These are phyloP conservation scores for Zygosaccharomyces lentus DNA, from an alignment of 805 yeast species.

Conservation along the genomic window DNA sequence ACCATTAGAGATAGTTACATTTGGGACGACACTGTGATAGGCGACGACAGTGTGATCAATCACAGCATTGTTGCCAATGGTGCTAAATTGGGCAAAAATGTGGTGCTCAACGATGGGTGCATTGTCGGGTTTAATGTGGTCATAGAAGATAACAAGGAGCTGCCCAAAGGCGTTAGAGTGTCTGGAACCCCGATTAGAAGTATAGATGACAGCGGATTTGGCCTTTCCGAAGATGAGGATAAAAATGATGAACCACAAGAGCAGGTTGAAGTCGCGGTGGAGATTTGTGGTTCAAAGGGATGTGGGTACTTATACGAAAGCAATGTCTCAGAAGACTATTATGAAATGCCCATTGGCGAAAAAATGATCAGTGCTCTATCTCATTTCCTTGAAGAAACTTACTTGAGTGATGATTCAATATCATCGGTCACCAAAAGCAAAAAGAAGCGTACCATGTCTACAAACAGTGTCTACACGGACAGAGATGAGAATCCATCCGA, in stretches of 20 bases:
- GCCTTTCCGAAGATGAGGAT: conserved; percentile 31
- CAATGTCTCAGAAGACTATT: conserved; percentile 34
- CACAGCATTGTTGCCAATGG: conserved; percentile 69
- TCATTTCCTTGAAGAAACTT: conserved; percentile 45
- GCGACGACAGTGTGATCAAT: conserved; percentile 54
- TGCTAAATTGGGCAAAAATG: conserved; percentile 51
- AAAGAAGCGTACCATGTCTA: conserved; percentile 43
- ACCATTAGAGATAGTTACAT: conserved; percentile 69
- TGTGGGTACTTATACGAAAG: conserved; percentile 38
- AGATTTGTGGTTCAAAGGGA: conserved; percentile 38
- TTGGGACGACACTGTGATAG: conserved; percentile 79
- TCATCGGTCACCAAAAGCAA: conserved; percentile 45
- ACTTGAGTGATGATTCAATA: conserved; percentile 56
- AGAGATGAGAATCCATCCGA: conserved; percentile 39
- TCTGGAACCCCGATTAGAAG: conserved; percentile 44
- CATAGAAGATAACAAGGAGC: conserved; percentile 49
- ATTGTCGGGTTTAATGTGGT: conserved; percentile 74
- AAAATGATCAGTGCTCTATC: conserved; percentile 36
- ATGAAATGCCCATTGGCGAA: conserved; percentile 21
- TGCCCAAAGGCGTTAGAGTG: conserved; percentile 51
- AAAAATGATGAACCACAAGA: conserved; percentile 18
- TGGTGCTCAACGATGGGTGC: conserved; percentile 59
- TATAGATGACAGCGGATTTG: conserved; percentile 29
- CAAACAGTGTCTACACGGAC: conserved; percentile 44
- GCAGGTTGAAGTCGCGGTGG: conserved; percentile 15